phyloP scores from a whole-genome alignment of 352 stramenopile genomes.

The Globisporangium apiculatum region DNA sequence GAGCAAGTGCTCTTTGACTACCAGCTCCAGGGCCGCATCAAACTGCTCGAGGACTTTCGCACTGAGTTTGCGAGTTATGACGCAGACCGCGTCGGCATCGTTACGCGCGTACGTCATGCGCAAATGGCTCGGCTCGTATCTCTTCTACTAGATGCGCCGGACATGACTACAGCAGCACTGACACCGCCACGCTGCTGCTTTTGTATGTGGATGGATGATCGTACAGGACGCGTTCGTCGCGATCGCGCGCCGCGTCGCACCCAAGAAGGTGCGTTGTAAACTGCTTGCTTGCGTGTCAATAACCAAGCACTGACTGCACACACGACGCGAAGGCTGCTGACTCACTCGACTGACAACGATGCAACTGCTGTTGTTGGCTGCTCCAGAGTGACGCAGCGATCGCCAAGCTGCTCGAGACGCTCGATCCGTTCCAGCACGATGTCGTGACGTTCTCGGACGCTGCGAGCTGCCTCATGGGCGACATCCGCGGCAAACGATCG shows the following conservation, averaged over 20 bases:
- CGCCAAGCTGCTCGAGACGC: constrained; percentile 31
- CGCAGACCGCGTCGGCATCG: constrained; percentile 43
- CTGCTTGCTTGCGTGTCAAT: not conserved
- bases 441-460: constrained; percentile 74
- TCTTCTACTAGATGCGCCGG: no score
- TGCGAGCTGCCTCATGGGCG: constrained; percentile 25
- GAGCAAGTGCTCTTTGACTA: constrained; percentile 71
- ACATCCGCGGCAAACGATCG: constrained; percentile 22
- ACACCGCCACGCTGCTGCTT: not conserved
- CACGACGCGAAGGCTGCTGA: no score
- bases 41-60: constrained; percentile 53
- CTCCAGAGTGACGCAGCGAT: constrained; percentile 29
- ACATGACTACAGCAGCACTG: not conserved
- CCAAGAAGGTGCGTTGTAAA: constrained; percentile 25
- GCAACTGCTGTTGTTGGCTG: not conserved
- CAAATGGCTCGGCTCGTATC: no score
- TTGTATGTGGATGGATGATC: constrained; percentile 4
- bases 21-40: constrained; percentile 54
- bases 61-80: constrained; percentile 41
- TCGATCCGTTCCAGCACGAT: constrained; percentile 66
- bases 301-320: no score
- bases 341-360: not conserved
- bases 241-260: constrained; percentile 26
- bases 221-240: constrained; percentile 25
- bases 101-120: constrained; percentile 23